These are phyloP conservation scores for Arabis alpina DNA, from an alignment of 345 rosid species.

Conservation along the genomic window DNA sequence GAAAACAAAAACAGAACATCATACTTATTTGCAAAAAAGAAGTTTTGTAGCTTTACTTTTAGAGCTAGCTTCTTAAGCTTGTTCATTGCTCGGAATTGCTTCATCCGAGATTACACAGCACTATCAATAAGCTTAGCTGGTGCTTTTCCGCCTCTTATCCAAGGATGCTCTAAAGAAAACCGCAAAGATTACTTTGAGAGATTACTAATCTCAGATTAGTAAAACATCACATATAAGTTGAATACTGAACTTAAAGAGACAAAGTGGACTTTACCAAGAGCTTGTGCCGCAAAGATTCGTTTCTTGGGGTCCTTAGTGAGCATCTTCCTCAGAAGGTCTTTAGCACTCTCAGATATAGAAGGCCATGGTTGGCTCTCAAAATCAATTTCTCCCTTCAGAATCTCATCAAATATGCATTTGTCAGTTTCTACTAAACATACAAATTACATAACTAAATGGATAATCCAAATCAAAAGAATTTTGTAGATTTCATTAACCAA, in stretches of 20 bases:
- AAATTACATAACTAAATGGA: background rate
- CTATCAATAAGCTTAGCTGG: background rate
- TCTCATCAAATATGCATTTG: no score
- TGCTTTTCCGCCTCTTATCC: slow-evolving; percentile 34
- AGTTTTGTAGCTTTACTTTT: slow-evolving; percentile 55
- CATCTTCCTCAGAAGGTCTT: slow-evolving; percentile 81
- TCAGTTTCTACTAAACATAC: no score
- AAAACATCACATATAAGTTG: background rate
- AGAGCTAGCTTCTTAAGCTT: slow-evolving; percentile 86
- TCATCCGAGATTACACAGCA: slow-evolving; percentile 92
- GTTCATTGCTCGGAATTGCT: slow-evolving; percentile 95
- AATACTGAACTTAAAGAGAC: background rate
- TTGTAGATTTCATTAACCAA: slow-evolving; percentile 59
- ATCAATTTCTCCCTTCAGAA: slow-evolving; percentile 42
- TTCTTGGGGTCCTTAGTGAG: slow-evolving; percentile 70
- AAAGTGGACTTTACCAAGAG: slow-evolving; percentile 62
- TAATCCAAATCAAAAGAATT: background rate
- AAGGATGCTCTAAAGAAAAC: no score
- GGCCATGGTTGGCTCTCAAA: slow-evolving; percentile 88
- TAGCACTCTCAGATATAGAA: slow-evolving; percentile 78
- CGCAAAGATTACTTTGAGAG: no score
- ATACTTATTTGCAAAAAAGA: background rate
- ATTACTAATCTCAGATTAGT: no score
- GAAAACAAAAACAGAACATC: background rate
- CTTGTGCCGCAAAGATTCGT: slow-evolving; percentile 77